Evolutionary conservation across 2,329 filamentous ascomycete genomes (phyloP).

Genomic region (Bipolaris victoriae): DNA sequence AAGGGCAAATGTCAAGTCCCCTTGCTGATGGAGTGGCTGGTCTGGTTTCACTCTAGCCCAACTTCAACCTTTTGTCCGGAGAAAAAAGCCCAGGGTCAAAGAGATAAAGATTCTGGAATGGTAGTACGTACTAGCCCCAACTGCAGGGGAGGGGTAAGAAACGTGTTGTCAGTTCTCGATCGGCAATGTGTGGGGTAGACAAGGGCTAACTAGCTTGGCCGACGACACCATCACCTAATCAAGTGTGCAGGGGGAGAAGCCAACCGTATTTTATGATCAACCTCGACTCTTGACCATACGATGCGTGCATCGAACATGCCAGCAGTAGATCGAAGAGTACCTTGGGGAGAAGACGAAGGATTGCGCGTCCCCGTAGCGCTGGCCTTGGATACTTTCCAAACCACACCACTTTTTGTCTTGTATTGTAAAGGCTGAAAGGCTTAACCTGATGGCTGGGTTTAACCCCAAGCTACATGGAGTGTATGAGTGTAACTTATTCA

Average conservation of each 20-base stretch:
- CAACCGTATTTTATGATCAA: constrained; percentile 1
- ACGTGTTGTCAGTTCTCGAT: constrained; percentile 25
- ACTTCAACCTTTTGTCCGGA: too few relatives aligned
- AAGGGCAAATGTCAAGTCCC: too few relatives aligned
- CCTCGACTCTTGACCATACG: constrained; percentile 24
- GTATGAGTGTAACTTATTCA: background rate
- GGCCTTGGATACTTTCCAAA: background rate
- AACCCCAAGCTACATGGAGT: too few relatives aligned
- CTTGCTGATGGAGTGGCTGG: background rate
- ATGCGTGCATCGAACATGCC: constrained; percentile 29
- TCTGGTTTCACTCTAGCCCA: background rate
- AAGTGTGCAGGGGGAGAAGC: constrained; percentile 11
- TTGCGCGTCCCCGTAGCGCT: constrained; percentile 24
- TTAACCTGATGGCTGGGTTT: background rate
- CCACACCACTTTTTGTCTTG: background rate
- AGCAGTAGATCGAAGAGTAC: constrained; percentile 23
- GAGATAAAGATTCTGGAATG: background rate
- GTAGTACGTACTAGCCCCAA: background rate
- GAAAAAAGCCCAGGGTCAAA: background rate
- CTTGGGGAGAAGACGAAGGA: constrained; percentile 6
- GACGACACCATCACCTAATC: constrained; percentile 35
- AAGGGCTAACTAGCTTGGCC: constrained; percentile 33
- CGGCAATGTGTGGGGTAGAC: constrained; percentile 39
- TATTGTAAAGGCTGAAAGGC: background rate
- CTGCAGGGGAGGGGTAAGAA: too few relatives aligned